Percentiles rank a stretch among this genome's conserved stretches.
phyloP scores from a whole-genome alignment of 129 eudicot species.

The Scalesia atractyloides region DNA sequence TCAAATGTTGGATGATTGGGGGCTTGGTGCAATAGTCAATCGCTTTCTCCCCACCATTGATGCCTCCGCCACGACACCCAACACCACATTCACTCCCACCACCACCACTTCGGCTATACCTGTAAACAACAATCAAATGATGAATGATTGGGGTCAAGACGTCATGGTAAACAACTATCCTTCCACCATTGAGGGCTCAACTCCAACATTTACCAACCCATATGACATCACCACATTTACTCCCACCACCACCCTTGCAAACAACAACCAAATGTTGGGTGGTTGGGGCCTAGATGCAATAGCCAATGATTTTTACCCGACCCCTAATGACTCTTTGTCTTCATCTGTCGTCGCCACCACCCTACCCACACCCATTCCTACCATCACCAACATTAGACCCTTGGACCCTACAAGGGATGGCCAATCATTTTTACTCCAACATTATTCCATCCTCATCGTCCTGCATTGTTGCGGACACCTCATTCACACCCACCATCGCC shows the following conservation, averaged over 20 bases:
- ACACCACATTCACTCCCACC: neutral
- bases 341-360: neutral
- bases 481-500: neutral
- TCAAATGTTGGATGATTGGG: constrained; percentile 11
- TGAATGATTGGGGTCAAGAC: neutral
- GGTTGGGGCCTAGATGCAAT: neutral
- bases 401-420: constrained; percentile 14
- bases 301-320: neutral
- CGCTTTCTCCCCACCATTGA: neutral
- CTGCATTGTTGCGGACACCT: too few relatives aligned
- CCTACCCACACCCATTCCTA: constrained; percentile 11
- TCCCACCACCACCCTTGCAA: neutral
- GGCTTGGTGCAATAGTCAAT: constrained; percentile 5
- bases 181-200: neutral
- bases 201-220: neutral
- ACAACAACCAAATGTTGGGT: neutral
- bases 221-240: neutral
- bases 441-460: too few relatives aligned
- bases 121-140: neutral
- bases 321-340: neutral
- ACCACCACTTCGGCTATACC: neutral
- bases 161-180: neutral
- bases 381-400: neutral
- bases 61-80: neutral
- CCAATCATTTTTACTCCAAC: constrained; percentile 2